Percentiles rank a stretch among this genome's conserved stretches.
phyloP scores from a whole-genome alignment of 2,329 filamentous ascomycete species.

The Teratosphaeria zuluensis region DNA sequence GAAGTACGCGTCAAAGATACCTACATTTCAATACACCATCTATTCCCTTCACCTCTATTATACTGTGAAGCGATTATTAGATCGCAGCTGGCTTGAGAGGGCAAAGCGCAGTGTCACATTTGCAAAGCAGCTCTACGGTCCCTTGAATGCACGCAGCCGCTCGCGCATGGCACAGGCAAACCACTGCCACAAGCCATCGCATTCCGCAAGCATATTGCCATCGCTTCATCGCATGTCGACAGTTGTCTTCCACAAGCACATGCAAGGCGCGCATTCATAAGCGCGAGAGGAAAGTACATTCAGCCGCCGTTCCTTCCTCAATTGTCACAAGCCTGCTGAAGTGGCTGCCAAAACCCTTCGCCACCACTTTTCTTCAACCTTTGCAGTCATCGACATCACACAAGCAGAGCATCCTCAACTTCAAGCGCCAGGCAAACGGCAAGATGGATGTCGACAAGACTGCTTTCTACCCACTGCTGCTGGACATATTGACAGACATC shows the following conservation, averaged over 20 bases:
- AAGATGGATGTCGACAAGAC: constrained; percentile 48
- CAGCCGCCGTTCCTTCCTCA: background rate
- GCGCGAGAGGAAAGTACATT: background rate
- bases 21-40: background rate
- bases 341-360: constrained; percentile 1
- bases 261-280: background rate
- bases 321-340: background rate
- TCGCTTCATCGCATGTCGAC: background rate
- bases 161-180: background rate
- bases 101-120: background rate
- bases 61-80: background rate
- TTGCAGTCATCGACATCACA: background rate
- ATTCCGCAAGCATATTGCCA: background rate
- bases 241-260: background rate
- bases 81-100: background rate
- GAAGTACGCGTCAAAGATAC: background rate
- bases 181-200: background rate
- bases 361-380: constrained; percentile 6
- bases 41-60: background rate
- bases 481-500: constrained; percentile 49
- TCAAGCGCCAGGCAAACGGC: constrained; percentile 2
- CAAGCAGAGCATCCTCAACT: constrained; percentile 8
- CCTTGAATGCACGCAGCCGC: background rate
- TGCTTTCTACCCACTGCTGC: constrained; percentile 42
- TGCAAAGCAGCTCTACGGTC: background rate